phyloP scores from a whole-genome alignment of 768 basidiomycete species.

The Lepiota venenata region DNA sequence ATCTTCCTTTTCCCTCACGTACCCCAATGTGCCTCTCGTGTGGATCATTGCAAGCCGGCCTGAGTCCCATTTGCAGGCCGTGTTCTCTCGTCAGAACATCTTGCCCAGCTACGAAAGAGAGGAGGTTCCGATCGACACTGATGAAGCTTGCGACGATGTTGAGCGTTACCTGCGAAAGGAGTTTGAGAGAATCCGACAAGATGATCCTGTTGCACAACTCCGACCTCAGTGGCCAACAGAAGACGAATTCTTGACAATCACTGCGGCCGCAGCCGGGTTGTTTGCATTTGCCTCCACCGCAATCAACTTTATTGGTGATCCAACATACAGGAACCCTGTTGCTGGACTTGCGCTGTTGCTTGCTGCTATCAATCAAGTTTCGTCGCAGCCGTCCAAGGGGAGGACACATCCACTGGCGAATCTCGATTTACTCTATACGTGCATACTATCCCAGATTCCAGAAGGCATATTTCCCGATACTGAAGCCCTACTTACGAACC shows the following conservation, averaged over 20 bases:
- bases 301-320: slow-evolving; percentile 19
- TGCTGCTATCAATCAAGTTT: background rate
- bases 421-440: background rate
- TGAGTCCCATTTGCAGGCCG: slow-evolving; percentile 18
- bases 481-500: background rate
- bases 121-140: slow-evolving; percentile 3
- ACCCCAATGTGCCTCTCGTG: slow-evolving; percentile 12
- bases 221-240: slow-evolving; percentile 16
- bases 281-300: slow-evolving; percentile 24
- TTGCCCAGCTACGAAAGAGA: background rate
- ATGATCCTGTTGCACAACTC: slow-evolving; percentile 3
- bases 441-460: background rate
- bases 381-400: background rate
- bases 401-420: background rate
- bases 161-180: slow-evolving; percentile 12
- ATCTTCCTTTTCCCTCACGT: background rate
- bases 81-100: slow-evolving; percentile 5
- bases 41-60: slow-evolving; percentile 26
- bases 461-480: background rate
- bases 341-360: background rate
- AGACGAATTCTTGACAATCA: slow-evolving; percentile 11
- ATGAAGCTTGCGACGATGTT: slow-evolving; percentile 18
- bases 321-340: background rate
- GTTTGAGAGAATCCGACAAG: slow-evolving; percentile 11
- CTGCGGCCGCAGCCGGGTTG: slow-evolving; percentile 19